Evolutionary conservation across 2,329 filamentous ascomycete species (phyloP), one percentile per base, ranked within the genome.

Genomic region (Sarocladium brachiariae): DNA sequence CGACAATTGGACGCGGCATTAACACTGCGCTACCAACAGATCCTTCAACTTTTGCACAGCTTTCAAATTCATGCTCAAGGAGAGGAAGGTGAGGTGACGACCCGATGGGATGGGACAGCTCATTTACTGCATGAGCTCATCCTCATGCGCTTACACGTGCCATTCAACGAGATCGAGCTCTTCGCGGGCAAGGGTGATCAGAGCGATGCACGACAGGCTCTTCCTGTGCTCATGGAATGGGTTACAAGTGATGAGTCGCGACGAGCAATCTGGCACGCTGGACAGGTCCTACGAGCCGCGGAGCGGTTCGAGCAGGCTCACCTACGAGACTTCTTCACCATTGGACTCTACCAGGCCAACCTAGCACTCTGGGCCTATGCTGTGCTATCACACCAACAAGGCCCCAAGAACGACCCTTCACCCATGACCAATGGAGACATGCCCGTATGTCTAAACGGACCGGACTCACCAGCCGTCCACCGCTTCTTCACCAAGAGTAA

Each of bases 361-460:
- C 69, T 89, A 4, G 78, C 80, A 0, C 68, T 89, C 35, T 89
- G 86, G 86, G 77, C 78, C 0, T 87, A 84, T 56, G 82, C 37
- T 14, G 83, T 1, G 77, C 87, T 0, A 71, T 83, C 5, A 72
- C 68, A 18, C 65, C 69, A 54, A 72, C 76, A 13, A 61, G 58
- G 46, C 57, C 59, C 8, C 60, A 59, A 62, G 56, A 68, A 56
- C 61, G 19, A 23, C 37, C 60, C 54, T 48, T 61, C 11, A 51
- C 60, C 2, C 51, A 61, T 19, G 67, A 68, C n/a, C 66, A 65
- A 50, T 54, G 50, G 47, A 66, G 56, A 39, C 64, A 72, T 39
- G 24, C 58, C 64, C 2, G 67, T 83, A 0, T 75, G 77, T 55
- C 68, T 87, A 0, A 83, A 87, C 50, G 76, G 73, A 2, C 64